Evolutionary conservation across 2,329 filamentous ascomycete species (phyloP), one percentile per base, ranked within the genome.

Genomic region (Colletotrichum siamense): DNA sequence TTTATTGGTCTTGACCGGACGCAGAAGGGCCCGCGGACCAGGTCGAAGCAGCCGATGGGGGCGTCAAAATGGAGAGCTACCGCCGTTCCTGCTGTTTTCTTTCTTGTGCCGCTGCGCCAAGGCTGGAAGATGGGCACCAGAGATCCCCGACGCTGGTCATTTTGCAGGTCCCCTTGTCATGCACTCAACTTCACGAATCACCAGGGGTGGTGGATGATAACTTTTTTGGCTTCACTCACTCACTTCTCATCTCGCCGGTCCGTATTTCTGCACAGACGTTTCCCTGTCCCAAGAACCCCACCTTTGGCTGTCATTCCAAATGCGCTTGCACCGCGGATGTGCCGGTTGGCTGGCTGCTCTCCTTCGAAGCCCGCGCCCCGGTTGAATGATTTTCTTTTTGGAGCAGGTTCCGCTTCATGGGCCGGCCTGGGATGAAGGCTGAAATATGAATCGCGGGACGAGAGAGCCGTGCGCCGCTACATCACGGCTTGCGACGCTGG

Each of bases 221-320:
- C 59, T 63, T 30, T 30, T 32, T 30, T 34, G 26, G 16, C 18
- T 63, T 32, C 18, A 12, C 18, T 30, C 18, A 12, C 18, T 30
- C 59, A 30, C 28, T 32, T 62, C 63, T 69, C 71, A 49, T 65
- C 71, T 74, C 52, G 49, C 71, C 30, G 44, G 44, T 52, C 70
- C 66, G 57, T 22, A n/a, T 36, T 26, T 28, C 30, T 44, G 73
- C 70, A 76, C 69, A 70, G 69, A 63, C 73, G n/a, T 64, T 55
- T 28, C 44, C 44, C n/a, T 52, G 44, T 52, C n/a, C 44, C 44
- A 52, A 22, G 12, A 16, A 34, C 39, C 26, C 64, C 69, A 73
- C 73, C 26, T 52, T 18, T 22, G n/a, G 74, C 70, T 76, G 70
- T 76, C 70, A 76, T 73, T 74, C 71, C 74, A 64, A 76, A 76